Base-by-base conservation (phyloP, 352 stramenopile genomes). In the Pythium vanterpoolii region DNA sequence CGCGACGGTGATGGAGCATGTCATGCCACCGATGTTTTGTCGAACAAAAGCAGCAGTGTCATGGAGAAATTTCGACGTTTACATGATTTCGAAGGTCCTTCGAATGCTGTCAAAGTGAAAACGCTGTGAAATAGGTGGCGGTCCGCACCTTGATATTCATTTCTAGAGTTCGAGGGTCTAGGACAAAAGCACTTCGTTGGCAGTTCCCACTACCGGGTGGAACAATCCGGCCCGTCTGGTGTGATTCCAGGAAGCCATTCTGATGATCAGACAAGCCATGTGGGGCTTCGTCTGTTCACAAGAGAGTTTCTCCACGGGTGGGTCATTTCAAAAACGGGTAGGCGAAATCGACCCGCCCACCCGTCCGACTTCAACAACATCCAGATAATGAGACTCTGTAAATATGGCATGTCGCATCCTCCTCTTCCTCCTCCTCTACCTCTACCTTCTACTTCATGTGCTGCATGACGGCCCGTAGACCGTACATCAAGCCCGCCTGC, bases 401-500 rank as follows among this genome's bases (percentile, higher is more conserved):
- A 50, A 50, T 50, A 50, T 48, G 42, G 42, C 42, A n/a, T 30
- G 42, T 48, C 13, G 8, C 26, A 6, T 34, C 18, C 5, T 36
- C 10, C 21, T n/a, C 13, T 13, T 18, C 21, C 43, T 9, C 26
- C 43, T n/a, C n/a, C 5, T 36, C 10, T 34, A 21, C 13, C 23
- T 18, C 21, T 26, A 13, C 26, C 43, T n/a, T 50, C 43, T 50
- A 50, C 43, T 50, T 50, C 83, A 92, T 92, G 70, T 95, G 81
- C 56, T 90, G 77, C 83, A 93, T 93, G 49, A 95, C 83, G 13
- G 86, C 86, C 30, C 84, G 84, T 31, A 95, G 70, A 24, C 78
- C 86, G 56, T 93, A 95, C 80, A 95, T 90, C 51, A 95, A 75
- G 27, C 83, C 81, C 38, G 86, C 86, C 65, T 95, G 86, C 64